phyloP scores from a whole-genome alignment of 2,329 filamentous ascomycete genomes.

The Esteya vermicola region DNA sequence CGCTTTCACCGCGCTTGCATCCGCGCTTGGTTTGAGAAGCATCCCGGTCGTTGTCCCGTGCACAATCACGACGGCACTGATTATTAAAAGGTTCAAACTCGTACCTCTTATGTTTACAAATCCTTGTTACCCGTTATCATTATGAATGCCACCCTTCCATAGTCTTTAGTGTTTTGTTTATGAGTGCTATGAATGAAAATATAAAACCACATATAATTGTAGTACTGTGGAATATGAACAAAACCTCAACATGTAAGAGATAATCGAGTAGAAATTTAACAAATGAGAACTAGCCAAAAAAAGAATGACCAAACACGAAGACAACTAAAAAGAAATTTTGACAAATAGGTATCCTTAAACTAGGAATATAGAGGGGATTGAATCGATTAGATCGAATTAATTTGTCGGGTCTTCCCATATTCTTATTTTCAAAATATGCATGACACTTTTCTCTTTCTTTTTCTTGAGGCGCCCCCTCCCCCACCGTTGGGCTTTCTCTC shows the following conservation, averaged over 20 bases:
- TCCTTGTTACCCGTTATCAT: no score
- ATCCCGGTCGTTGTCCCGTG: constrained; percentile 49
- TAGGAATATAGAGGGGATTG: neutral
- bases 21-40: constrained; percentile 45
- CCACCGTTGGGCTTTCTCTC: neutral
- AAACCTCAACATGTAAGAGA: neutral
- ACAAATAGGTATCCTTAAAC: constrained; percentile 1
- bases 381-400: no score
- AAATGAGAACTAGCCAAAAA: constrained; percentile 1
- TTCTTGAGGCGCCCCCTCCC: neutral
- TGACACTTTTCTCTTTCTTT: neutral
- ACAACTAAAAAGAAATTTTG: neutral
- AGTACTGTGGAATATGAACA: no score
- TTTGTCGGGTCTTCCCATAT: no score
- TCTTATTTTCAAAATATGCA: no score
- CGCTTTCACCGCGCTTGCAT: constrained; percentile 50
- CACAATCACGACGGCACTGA: constrained; percentile 51
- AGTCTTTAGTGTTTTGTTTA: neutral
- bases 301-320: neutral
- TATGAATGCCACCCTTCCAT: neutral
- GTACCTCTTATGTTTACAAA: no score
- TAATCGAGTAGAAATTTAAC: neutral
- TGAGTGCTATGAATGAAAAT: neutral
- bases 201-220: no score
- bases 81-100: constrained; percentile 18